Evolutionary conservation across 768 basidiomycete species (phyloP).

Genomic region (Melanogaster broomeanus): DNA sequence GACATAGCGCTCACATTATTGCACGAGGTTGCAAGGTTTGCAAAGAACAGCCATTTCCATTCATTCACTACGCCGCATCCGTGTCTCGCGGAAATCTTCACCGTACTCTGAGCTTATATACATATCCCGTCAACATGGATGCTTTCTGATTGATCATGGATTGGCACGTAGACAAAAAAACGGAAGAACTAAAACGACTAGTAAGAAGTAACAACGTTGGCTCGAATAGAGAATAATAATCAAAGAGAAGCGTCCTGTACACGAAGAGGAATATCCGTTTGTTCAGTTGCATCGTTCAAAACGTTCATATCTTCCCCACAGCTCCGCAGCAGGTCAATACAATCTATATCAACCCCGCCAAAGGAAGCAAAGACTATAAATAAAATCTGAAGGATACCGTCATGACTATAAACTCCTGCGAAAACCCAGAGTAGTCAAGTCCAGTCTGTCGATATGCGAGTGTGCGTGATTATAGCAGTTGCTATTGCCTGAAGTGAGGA

Average conservation of each 20-base stretch:
- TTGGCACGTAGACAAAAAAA: too few species aligned
- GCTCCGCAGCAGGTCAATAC: slow-evolving; percentile 2
- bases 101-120: too few species aligned
- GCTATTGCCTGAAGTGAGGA: slow-evolving; percentile 13
- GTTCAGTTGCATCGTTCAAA: slow-evolving; percentile 27
- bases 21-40: too few species aligned
- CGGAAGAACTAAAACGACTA: slow-evolving; percentile 25
- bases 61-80: too few species aligned
- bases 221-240: background rate
- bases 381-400: slow-evolving; percentile 20
- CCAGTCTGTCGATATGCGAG: slow-evolving; percentile 11
- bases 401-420: slow-evolving; percentile 25
- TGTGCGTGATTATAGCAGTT: slow-evolving; percentile 31
- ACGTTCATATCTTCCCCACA: slow-evolving; percentile 3
- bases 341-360: slow-evolving; percentile 9
- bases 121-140: too few species aligned
- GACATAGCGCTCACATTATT: too few species aligned
- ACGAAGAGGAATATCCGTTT: slow-evolving; percentile 29
- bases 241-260: slow-evolving; percentile 15
- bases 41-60: too few species aligned
- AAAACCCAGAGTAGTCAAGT: slow-evolving; percentile 7
- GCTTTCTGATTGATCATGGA: too few species aligned
- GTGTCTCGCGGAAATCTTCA: too few species aligned
- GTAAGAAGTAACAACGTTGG: slow-evolving; percentile 17
- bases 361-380: slow-evolving; percentile 22